Evolutionary conservation across 108 stramenopile species (phyloP), one percentile per base, ranked within the genome.

Genomic region (Chaetoceros tenuissimus): DNA sequence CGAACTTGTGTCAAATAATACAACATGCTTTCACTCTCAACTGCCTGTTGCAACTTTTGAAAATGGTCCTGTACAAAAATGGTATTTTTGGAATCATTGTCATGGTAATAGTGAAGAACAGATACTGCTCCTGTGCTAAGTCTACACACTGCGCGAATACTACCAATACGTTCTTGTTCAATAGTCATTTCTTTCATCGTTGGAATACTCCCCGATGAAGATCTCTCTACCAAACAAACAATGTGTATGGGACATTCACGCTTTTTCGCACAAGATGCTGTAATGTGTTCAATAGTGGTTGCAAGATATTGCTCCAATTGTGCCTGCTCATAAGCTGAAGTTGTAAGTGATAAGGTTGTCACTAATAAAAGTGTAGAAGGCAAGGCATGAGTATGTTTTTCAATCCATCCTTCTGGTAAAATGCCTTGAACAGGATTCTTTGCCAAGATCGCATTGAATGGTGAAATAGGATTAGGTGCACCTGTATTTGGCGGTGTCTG

Each of bases 291-390:
- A 22, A 90, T 59, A 2, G 82, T 74, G 3, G 79, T 62, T 18
- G 59, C 17, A 49, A 81, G 60, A 24, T 61, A 53, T 57, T 73
- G 72, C 25, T 68, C 56, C 7, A 49, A 62, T 45, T 63, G 66
- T 7, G 55, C 44, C n/a, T 53, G 48, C 24, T 65, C 49, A 17
- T 55, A 27, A 18, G 53, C 16, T 17, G 53, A 22, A 19, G 18
- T 56, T 51, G 64, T 31, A 25, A 25, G 30, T 30, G 44, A 26
- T 51, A 82, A 55, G 43, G 77, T 53, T 44, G 75, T 56, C 1
- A 89, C 80, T 16, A 89, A 75, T 10, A 89, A 22, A n/a, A 89
- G 53, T 10, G 77, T 77, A 26, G 76, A 78, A 3, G 88, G 88
- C 47, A 89, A 57, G 2, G 84, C 80, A 19, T 67, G 63, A 2